phyloP scores from a whole-genome alignment of 73 alveolate genomes.

The Strombidium stylifer region DNA sequence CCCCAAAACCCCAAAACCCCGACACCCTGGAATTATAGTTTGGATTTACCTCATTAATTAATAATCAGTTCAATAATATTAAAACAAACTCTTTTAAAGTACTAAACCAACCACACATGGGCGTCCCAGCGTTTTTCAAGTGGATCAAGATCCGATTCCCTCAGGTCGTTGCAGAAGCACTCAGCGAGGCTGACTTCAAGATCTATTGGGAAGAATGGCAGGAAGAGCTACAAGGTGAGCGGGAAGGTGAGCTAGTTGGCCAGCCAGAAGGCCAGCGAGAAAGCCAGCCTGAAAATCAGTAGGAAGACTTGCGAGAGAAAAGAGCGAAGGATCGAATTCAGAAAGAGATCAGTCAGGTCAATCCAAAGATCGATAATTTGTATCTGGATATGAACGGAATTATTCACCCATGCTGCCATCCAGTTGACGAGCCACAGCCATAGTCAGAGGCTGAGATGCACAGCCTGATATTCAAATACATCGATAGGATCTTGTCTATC shows the following conservation, averaged over 20 bases:
- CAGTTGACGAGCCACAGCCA: slow-evolving; percentile 86
- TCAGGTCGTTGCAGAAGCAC: slow-evolving; percentile 79
- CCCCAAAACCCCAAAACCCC: too few species aligned
- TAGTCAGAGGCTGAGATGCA: slow-evolving; percentile 89
- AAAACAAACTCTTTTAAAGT: too few species aligned
- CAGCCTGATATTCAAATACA: slow-evolving; percentile 86
- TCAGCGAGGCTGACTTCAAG: slow-evolving; percentile 23
- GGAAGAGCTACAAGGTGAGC: background rate
- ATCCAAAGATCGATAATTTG: slow-evolving; percentile 87
- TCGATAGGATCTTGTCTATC: slow-evolving; percentile 79
- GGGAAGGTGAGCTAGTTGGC: background rate
- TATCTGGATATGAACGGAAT: slow-evolving; percentile 99
- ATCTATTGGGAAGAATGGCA: slow-evolving; percentile 31
- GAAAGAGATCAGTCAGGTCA: slow-evolving; percentile 28
- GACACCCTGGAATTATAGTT: too few species aligned
- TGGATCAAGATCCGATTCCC: slow-evolving; percentile 95
- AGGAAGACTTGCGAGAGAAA: slow-evolving; percentile 20
- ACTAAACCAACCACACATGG: too few species aligned
- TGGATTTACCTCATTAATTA: too few species aligned
- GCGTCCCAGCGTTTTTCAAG: slow-evolving; percentile 97
- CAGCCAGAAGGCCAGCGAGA: too few species aligned
- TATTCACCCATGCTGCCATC: slow-evolving; percentile 98
- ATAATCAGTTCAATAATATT: too few species aligned
- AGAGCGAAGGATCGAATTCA: background rate
- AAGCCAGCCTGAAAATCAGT: too few species aligned